A percentile compares a stretch with the other conserved stretches of the same genome.
These are phyloP conservation scores for Dothidotthia symphoricarpi DNA, from an alignment of 2,329 filamentous ascomycete species.

Conservation along the genomic window DNA sequence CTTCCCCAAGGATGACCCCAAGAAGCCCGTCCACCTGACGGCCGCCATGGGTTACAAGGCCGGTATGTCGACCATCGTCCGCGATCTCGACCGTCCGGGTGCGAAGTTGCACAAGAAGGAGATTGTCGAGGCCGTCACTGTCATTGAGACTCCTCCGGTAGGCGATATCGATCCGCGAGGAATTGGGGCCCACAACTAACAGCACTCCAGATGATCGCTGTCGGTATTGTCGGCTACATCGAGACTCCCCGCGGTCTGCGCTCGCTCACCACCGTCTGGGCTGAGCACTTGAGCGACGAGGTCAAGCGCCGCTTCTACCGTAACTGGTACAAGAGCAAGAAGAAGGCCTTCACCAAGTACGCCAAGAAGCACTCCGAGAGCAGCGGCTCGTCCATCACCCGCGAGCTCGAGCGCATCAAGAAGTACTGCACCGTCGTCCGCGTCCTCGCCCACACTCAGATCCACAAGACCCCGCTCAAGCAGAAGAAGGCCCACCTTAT, in stretches of 20 bases:
- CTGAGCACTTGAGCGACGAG: constrained; percentile 98
- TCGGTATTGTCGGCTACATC: constrained; percentile 99
- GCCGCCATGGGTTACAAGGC: constrained; percentile 99
- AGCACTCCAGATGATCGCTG: constrained; percentile 85
- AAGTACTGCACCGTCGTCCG: constrained; percentile 99
- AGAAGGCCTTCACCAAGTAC: constrained; percentile 99
- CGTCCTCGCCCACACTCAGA: constrained; percentile 98
- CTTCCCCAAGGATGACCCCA: constrained; percentile 99
- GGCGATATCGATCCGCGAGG: constrained; percentile 66
- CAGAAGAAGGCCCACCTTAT: constrained; percentile 99
- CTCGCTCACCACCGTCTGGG: constrained; percentile 99
- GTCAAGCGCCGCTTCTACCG: constrained; percentile 99
- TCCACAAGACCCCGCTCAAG: constrained; percentile 98
- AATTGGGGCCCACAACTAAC: constrained; percentile 33
- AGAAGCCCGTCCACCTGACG: constrained; percentile 99
- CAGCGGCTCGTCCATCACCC: constrained; percentile 85
- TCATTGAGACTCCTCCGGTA: constrained; percentile 60
- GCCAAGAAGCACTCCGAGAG: constrained; percentile 99
- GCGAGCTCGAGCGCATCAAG: constrained; percentile 99
- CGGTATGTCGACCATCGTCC: constrained; percentile 99
- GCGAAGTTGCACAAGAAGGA: constrained; percentile 94
- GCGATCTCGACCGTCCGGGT: constrained; percentile 97
- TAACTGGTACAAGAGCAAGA: constrained; percentile 99
- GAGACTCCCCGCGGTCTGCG: constrained; percentile 99
- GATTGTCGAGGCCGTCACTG: constrained; percentile 45